Base-by-base conservation (phyloP, 257 asterid genomes). In the Nicotiana obtusifolia region DNA sequence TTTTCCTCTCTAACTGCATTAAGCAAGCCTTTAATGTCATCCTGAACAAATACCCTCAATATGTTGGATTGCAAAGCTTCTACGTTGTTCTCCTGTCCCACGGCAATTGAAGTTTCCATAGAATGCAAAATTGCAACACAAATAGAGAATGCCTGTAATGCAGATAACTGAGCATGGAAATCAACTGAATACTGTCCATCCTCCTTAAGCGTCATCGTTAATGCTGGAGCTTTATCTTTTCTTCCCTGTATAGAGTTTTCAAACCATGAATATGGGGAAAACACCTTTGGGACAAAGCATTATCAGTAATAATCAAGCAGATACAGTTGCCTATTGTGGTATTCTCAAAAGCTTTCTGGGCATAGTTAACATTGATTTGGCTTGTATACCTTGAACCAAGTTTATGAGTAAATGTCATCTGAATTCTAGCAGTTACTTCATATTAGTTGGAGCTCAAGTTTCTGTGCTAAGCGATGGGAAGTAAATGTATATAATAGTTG, bases 101-200 rank as follows among this genome's bases (percentile, higher is more conserved):
- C 80, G 7, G 79, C 82, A 28, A 82, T 81, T 49, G 95, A 89
- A 75, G 97, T 87, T 80, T 91, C 94, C 66, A 88, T 85, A 10
- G 92, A 85, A 19, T 96, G 98, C 88, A 94, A 85, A 57, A 92
- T 83, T 17, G 98, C 87, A 33, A 94, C 88, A 28, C 97, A 91
- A 64, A 92, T 85, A 83, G 99, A 91, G 92, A 96, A 96, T 16
- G 97, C 98, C 84, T 96, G 99, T 83, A 96, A 83, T 0, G 97
- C 85, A 44, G 98, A 91, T 77, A 96, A 79, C 88, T 90, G 95
- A 2, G 95, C 97, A 73, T 96, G 98, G 92, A 96, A 96, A 83
- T 93, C 90, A 59, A 96, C 92, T 0, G 87, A 86, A 77, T 93
- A 96, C n/a, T 86, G 90, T 33, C 98, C 98, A 5, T 92, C 94